phyloP scores from a whole-genome alignment of 2,329 filamentous ascomycete species.

The Diaporthe nobilis region DNA sequence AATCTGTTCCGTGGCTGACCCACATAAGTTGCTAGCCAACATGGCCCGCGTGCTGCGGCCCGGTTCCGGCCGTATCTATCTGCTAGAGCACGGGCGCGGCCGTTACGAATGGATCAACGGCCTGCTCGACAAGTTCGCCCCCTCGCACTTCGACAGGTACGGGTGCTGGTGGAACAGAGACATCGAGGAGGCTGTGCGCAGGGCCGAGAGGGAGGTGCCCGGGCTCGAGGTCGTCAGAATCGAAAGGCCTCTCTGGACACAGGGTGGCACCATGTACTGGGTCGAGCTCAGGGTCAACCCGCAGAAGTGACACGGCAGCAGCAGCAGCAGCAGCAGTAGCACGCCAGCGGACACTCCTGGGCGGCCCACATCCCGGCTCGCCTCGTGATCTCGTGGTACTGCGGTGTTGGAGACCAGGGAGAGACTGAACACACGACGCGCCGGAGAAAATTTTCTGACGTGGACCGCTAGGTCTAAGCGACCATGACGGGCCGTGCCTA shows the following conservation, averaged over 20 bases:
- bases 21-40: constrained; percentile 65
- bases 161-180: constrained; percentile 80
- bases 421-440: background rate
- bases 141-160: constrained; percentile 69
- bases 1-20: constrained; percentile 73
- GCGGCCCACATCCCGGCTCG: constrained; percentile 9
- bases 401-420: background rate
- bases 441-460: background rate
- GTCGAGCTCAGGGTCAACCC: constrained; percentile 66
- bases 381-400: constrained; percentile 17
- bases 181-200: constrained; percentile 67
- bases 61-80: constrained; percentile 69
- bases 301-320: constrained; percentile 14
- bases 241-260: constrained; percentile 64
- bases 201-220: constrained; percentile 62
- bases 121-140: constrained; percentile 68
- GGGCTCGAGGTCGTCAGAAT: constrained; percentile 71
- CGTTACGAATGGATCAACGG: constrained; percentile 68
- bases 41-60: constrained; percentile 67
- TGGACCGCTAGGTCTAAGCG: background rate
- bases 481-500: constrained; percentile 35
- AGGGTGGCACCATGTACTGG: constrained; percentile 71
- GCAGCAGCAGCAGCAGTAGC: background rate
- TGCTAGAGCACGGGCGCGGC: constrained; percentile 75
- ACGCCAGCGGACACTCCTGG: background rate